These are phyloP conservation scores for Venturia carpophila DNA, from an alignment of 2,329 filamentous ascomycete genomes.

Conservation along the genomic window DNA sequence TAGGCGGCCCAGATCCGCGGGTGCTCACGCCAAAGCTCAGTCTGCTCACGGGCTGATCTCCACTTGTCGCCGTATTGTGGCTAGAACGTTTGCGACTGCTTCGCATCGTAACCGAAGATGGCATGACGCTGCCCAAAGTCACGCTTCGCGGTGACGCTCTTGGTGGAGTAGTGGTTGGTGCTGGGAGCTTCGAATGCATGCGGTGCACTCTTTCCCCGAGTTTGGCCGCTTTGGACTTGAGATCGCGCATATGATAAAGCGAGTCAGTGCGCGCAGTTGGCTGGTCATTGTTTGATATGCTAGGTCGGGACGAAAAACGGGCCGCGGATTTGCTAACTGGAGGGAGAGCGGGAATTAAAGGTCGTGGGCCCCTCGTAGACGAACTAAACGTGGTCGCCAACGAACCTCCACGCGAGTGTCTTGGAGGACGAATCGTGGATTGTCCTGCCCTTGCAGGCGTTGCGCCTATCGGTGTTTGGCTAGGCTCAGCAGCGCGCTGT, in stretches of 20 bases:
- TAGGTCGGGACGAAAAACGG: constrained; percentile 34
- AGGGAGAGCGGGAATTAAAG: constrained; percentile 20
- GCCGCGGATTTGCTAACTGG: constrained; percentile 25
- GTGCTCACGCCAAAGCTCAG: constrained; percentile 41
- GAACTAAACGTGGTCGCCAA: constrained; percentile 22
- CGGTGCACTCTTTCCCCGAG: constrained; percentile 90
- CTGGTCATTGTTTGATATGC: constrained; percentile 35
- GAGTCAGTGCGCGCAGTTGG: constrained; percentile 57
- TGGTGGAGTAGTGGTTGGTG: constrained; percentile 68
- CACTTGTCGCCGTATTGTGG: constrained; percentile 38
- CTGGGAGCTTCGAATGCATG: constrained; percentile 83
- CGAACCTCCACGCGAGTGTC: constrained; percentile 53
- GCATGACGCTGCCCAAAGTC: constrained; percentile 41
- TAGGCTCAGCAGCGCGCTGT: constrained; percentile 5
- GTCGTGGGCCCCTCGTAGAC: not conserved
- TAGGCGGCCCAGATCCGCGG: constrained; percentile 22
- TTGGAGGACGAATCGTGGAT: constrained; percentile 37
- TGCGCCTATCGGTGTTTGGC: constrained; percentile 14
- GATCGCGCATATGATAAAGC: constrained; percentile 81
- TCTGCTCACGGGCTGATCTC: constrained; percentile 31
- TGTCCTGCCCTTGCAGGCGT: constrained; percentile 31
- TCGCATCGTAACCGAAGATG: constrained; percentile 53
- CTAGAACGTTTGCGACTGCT: constrained; percentile 59
- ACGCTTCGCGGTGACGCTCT: constrained; percentile 64
- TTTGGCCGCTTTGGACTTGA: constrained; percentile 95